These are phyloP conservation scores for Coleophoma crateriformis DNA, from an alignment of 2,329 filamentous ascomycete species.

Conservation along the genomic window DNA sequence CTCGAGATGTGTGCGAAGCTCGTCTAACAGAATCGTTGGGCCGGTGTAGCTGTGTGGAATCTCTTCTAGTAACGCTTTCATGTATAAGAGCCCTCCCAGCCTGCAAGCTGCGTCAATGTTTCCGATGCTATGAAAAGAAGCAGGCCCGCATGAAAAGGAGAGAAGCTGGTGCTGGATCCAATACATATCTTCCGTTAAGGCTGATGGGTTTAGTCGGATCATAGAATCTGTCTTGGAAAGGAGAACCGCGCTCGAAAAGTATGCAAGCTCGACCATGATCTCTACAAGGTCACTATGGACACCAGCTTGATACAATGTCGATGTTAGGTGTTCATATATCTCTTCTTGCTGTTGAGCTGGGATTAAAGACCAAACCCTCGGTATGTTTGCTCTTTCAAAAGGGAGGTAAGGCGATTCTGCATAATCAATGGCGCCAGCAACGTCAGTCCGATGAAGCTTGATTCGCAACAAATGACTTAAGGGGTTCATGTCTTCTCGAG, in stretches of 20 bases:
- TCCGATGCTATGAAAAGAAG: neutral
- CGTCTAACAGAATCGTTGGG: too few relatives aligned
- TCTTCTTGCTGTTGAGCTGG: neutral
- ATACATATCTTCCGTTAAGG: constrained; percentile 14
- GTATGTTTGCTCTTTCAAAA: constrained; percentile 1
- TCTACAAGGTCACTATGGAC: constrained; percentile 5
- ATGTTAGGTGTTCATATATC: neutral
- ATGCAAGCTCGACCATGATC: constrained; percentile 8
- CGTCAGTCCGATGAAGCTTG: constrained; percentile 17
- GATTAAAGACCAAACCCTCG: constrained; percentile 9
- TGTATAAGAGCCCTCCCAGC: constrained; percentile 11
- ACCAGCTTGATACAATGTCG: neutral
- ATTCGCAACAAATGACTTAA: constrained; percentile 7
- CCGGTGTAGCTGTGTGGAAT: constrained; percentile 2
- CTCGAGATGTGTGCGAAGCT: too few relatives aligned
- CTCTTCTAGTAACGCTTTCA: constrained; percentile 15
- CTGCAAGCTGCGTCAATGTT: constrained; percentile 10
- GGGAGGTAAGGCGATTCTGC: constrained; percentile 10
- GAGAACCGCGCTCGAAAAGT: constrained; percentile 11
- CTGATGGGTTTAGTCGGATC: constrained; percentile 5
- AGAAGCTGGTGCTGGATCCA: constrained; percentile 14
- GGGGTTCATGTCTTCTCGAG: constrained; percentile 2
- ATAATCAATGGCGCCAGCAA: constrained; percentile 19
- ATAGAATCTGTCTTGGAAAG: neutral
- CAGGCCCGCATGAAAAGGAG: constrained; percentile 2